These are phyloP conservation scores for Eucalyptus pauciflora DNA, from an alignment of 345 rosid genomes.

Conservation along the genomic window DNA sequence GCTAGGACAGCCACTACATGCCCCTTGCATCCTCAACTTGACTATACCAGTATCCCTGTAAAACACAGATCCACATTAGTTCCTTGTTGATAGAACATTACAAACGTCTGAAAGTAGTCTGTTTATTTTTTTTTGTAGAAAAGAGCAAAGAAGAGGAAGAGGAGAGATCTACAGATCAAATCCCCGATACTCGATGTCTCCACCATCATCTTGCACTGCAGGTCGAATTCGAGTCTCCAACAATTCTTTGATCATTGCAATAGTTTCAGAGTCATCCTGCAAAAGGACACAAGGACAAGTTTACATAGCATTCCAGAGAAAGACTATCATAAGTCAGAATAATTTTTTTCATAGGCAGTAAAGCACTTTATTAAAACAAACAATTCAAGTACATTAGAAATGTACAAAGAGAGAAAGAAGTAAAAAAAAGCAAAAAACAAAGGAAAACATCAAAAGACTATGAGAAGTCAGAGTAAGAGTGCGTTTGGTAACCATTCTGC, in stretches of 20 bases:
- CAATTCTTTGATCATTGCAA: conserved; percentile 96
- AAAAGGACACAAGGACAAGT: background rate
- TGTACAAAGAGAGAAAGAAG: background rate
- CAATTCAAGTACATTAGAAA: conserved; percentile 34
- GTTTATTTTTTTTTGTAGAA: background rate
- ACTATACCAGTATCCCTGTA: conserved; percentile 80
- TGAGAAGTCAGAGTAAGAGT: background rate
- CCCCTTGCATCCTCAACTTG: conserved; percentile 94
- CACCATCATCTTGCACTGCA: conserved; percentile 98
- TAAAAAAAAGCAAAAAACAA: background rate
- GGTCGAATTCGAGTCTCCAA: conserved; percentile 96
- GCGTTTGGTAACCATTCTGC: too few species aligned
- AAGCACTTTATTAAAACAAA: background rate
- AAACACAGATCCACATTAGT: background rate
- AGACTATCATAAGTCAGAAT: background rate
- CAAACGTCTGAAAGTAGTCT: background rate
- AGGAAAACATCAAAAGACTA: background rate
- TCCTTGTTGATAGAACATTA: background rate
- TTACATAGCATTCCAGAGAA: background rate
- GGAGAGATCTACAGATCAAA: conserved; percentile 57
- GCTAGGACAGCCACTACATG: conserved; percentile 99
- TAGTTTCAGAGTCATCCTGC: conserved; percentile 96
- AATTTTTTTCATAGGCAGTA: background rate
- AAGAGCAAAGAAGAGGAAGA: background rate
- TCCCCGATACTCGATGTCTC: conserved; percentile 86